phyloP scores from a whole-genome alignment of 2,329 filamentous ascomycete species.

The Penicillium nordicum region DNA sequence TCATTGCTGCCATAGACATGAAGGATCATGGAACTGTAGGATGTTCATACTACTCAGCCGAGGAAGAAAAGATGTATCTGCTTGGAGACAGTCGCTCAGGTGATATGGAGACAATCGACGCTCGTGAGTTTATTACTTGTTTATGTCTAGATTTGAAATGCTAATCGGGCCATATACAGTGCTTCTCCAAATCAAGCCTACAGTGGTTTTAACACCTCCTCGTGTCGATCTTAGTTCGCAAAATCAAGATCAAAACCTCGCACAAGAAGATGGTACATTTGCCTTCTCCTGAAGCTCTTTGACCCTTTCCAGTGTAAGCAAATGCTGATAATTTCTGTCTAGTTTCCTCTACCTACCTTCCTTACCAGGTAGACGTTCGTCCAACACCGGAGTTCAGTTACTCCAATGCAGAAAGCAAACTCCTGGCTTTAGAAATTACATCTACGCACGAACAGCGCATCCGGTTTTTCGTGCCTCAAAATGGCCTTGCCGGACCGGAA shows the following conservation, averaged over 20 bases:
- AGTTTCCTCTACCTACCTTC: constrained; percentile 52
- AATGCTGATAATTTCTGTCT: background rate
- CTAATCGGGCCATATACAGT: constrained; percentile 43
- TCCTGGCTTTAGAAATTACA: constrained; percentile 58
- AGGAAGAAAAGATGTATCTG: constrained; percentile 67
- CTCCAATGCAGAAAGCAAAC: constrained; percentile 62
- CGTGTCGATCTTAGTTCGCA: constrained; percentile 49
- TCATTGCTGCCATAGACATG: constrained; percentile 78
- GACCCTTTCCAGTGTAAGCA: background rate
- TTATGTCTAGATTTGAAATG: background rate
- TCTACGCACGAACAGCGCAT: constrained; percentile 48
- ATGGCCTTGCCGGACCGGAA: constrained; percentile 47
- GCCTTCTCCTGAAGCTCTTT: background rate
- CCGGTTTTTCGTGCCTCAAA: constrained; percentile 61
- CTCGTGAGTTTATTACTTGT: constrained; percentile 33
- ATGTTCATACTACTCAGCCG: constrained; percentile 76
- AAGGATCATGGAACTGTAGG: constrained; percentile 68
- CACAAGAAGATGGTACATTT: constrained; percentile 38
- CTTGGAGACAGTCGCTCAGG: constrained; percentile 72
- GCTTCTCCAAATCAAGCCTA: constrained; percentile 60
- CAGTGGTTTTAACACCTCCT: constrained; percentile 56
- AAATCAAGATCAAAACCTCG: constrained; percentile 43
- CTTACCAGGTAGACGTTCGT: constrained; percentile 64
- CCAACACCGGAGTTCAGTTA: constrained; percentile 71
- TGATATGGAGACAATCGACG: constrained; percentile 66